Evolutionary conservation across 1,139 yeast genomes (phyloP), one percentile per base, ranked within the genome.

Genomic region (Tardiomyces depauwii): DNA sequence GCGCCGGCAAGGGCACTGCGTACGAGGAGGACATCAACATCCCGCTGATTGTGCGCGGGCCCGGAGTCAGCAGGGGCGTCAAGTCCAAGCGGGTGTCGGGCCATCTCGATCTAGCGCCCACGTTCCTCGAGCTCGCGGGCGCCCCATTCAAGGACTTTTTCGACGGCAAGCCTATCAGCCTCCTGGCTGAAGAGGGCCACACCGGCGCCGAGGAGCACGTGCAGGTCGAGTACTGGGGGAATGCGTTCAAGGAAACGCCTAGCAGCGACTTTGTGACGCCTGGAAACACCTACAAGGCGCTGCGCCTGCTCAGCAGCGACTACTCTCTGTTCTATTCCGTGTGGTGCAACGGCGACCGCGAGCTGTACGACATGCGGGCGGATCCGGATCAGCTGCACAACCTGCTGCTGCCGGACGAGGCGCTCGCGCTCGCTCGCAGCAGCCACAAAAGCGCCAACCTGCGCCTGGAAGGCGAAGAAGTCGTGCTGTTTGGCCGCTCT

Each of bases 1-100:
- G 40, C 7, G 44, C 48, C 11, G 48, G 48, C 16, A 46, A 46
- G 38, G 44, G 40, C 21, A 40, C 44, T 18, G 42, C 40, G 11
- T 46, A 40, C 33, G 47, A 46, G 36, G 47, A 44, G 32, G 48
- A 46, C 38, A 44, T 46, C 25, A 39, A 39, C 28, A 40, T 46
- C 13, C 47, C 48, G 13, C 39, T 46, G 9, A 23, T 42, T 32
- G 44, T 46, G 18, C 44, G 48, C 2, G 48, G 48, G 5, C 48
- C 48, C 13, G 46, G 46, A 11, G 40, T 46, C 11, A 30, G 42
- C 25, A 42, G 36, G 30, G 41, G 42, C 10, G 19, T 12, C 13
- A 16, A 14, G 39, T 36, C 39, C 4, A 10, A 36, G 18, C 18
- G 25, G 13, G 44, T 19, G 23, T 33, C 39, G 14, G 45, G 39